phyloP scores from a whole-genome alignment of 352 stramenopile genomes.

The Phytopythium vexans region DNA sequence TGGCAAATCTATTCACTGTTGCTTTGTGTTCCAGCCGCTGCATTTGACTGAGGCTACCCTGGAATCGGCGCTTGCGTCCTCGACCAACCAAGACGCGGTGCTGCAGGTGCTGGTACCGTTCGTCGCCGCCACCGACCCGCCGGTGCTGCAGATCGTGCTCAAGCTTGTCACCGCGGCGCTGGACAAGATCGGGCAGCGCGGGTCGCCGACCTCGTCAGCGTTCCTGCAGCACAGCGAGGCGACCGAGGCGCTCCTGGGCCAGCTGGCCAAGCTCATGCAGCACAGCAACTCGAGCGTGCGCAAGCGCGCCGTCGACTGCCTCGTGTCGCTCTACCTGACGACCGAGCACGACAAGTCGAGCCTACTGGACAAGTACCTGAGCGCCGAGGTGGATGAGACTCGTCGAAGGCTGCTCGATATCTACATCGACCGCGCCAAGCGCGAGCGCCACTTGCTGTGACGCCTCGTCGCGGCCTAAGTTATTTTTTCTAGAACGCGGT shows the following conservation, averaged over 20 bases:
- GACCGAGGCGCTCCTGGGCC: slow-evolving; percentile 24
- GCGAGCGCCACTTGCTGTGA: slow-evolving; percentile 17
- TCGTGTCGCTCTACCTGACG: slow-evolving; percentile 68
- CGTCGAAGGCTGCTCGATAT: slow-evolving; percentile 64
- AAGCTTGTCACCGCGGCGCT: slow-evolving; percentile 45
- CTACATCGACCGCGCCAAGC: slow-evolving; percentile 68
- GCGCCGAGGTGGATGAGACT: slow-evolving; percentile 42
- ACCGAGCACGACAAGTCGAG: slow-evolving; percentile 34
- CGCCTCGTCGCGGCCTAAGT: too few species aligned
- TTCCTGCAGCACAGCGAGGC: slow-evolving; percentile 35
- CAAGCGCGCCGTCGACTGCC: slow-evolving; percentile 59
- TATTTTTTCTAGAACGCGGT: too few species aligned
- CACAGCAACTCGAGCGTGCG: slow-evolving; percentile 64
- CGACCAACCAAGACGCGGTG: slow-evolving; percentile 26
- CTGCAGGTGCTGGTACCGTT: slow-evolving; percentile 41
- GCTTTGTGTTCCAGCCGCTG: slow-evolving; percentile 19
- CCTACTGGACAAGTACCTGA: slow-evolving; percentile 43
- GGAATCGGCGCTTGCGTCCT: slow-evolving; percentile 25
- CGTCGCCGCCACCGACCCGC: slow-evolving; percentile 30
- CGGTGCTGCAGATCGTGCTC: slow-evolving; percentile 46
- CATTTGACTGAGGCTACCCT: slow-evolving; percentile 59
- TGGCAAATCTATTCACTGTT: background rate
- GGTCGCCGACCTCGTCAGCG: slow-evolving; percentile 5
- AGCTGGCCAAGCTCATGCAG: slow-evolving; percentile 30
- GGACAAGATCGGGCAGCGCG: slow-evolving; percentile 24